Evolutionary conservation across 2,329 filamentous ascomycete genomes (phyloP).

Genomic region (Curvularia spicifera): DNA sequence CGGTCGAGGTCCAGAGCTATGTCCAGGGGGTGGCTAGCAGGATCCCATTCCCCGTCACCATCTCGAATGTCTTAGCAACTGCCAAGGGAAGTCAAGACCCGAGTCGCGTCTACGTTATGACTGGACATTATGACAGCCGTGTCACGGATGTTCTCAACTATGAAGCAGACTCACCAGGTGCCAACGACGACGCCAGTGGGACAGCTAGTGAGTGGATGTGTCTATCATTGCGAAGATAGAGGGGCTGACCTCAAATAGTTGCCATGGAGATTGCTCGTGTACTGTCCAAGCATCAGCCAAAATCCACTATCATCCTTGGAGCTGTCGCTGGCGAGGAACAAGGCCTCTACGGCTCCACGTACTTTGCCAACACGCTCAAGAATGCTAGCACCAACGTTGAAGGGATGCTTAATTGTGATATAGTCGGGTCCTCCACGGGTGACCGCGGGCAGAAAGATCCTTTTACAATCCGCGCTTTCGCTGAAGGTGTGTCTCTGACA

Average conservation of each 20-base stretch:
- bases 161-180: constrained; percentile 61
- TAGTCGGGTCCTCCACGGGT: constrained; percentile 60
- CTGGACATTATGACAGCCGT: constrained; percentile 63
- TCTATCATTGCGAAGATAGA: neutral
- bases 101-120: constrained; percentile 60
- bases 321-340: constrained; percentile 66
- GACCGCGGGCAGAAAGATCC: constrained; percentile 56
- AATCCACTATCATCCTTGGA: constrained; percentile 62
- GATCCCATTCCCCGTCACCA: constrained; percentile 59
- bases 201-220: constrained; percentile 51
- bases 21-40: constrained; percentile 57
- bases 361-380: constrained; percentile 60
- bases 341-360: constrained; percentile 59
- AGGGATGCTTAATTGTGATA: constrained; percentile 65
- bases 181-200: constrained; percentile 64
- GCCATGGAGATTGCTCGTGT: constrained; percentile 63
- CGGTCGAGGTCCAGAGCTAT: constrained; percentile 59
- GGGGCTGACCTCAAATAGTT: constrained; percentile 40
- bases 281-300: constrained; percentile 56
- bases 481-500: constrained; percentile 55
- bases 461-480: constrained; percentile 63
- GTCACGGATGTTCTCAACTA: constrained; percentile 60
- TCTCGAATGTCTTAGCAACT: constrained; percentile 59
- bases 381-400: constrained; percentile 62
- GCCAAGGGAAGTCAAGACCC: constrained; percentile 59